A percentile compares a stretch with the other conserved stretches of the same genome.
phyloP scores from a whole-genome alignment of 306 rosid genomes.

The Vachellia pachyceras region DNA sequence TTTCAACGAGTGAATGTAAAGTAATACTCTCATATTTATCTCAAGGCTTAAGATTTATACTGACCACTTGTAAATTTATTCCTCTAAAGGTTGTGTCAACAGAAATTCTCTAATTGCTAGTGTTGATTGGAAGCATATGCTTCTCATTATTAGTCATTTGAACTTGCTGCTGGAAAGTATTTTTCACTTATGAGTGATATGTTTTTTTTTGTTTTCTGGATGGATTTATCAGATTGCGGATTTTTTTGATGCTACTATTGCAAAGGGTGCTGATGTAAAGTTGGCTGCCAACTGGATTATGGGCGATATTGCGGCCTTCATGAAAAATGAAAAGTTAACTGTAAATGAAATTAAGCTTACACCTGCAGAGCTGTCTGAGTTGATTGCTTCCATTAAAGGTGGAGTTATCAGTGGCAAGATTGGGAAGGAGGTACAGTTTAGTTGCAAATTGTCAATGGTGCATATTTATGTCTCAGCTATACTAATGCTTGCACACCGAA shows the following conservation, averaged over 20 bases:
- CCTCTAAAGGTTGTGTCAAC: background rate
- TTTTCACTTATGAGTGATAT: slow-evolving; percentile 29
- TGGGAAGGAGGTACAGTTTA: slow-evolving; percentile 80
- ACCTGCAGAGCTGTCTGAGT: slow-evolving; percentile 77
- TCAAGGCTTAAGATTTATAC: background rate
- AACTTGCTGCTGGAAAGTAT: slow-evolving; percentile 21
- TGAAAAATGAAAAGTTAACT: slow-evolving; percentile 89
- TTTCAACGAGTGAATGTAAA: background rate
- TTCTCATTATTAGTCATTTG: slow-evolving; percentile 8
- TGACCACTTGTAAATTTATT: background rate
- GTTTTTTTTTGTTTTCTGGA: slow-evolving; percentile 36
- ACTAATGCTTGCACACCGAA: background rate
- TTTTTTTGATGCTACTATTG: slow-evolving; percentile 78
- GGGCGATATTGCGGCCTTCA: slow-evolving; percentile 88
- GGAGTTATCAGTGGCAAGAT: slow-evolving; percentile 92
- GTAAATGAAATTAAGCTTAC: slow-evolving; percentile 78
- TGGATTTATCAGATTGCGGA: slow-evolving; percentile 70
- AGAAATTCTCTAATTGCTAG: background rate
- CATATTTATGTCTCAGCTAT: slow-evolving; percentile 20
- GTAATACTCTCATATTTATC: background rate
- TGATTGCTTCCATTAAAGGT: slow-evolving; percentile 82
- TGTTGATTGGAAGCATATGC: slow-evolving; percentile 24
- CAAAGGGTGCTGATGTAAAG: slow-evolving; percentile 86
- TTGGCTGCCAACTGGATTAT: slow-evolving; percentile 94
- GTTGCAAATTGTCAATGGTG: slow-evolving; percentile 16